Percentiles rank a stretch among this genome's conserved stretches.
Conservation (phyloP, 2,329 filamentous ascomycete genomes). For the Elsinoe arachidis region DNA sequence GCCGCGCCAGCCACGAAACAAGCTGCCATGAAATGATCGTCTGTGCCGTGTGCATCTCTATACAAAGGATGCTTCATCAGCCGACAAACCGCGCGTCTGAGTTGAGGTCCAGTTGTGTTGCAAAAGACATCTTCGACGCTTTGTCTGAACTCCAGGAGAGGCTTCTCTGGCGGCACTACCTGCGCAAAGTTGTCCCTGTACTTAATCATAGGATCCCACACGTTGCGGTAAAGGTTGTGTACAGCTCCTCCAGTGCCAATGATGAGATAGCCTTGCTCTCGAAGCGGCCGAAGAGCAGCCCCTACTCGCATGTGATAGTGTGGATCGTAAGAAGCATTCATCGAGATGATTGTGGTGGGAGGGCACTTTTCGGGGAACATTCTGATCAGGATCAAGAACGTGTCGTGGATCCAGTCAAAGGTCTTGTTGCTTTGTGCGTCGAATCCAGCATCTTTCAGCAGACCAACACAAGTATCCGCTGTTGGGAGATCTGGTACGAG, state of each 20-base stretch:
- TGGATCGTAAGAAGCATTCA: slow-evolving; percentile 49
- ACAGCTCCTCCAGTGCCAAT: slow-evolving; percentile 55
- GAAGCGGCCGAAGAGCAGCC: slow-evolving; percentile 46
- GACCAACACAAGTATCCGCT: slow-evolving; percentile 41
- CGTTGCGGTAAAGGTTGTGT: slow-evolving; percentile 61
- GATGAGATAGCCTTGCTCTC: slow-evolving; percentile 48
- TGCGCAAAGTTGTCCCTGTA: slow-evolving; percentile 56
- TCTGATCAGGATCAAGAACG: slow-evolving; percentile 57
- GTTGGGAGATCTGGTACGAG: slow-evolving; percentile 52
- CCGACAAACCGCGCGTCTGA: slow-evolving; percentile 49
- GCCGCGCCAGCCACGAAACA: slow-evolving; percentile 54
- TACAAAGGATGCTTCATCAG: slow-evolving; percentile 61
- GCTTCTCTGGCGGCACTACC: slow-evolving; percentile 48
- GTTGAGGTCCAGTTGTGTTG: slow-evolving; percentile 44
- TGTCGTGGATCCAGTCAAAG: slow-evolving; percentile 68
- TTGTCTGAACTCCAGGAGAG: slow-evolving; percentile 58
- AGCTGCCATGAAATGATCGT: slow-evolving; percentile 61
- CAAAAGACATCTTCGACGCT: slow-evolving; percentile 52
- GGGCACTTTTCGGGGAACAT: slow-evolving; percentile 61
- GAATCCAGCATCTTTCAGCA: slow-evolving; percentile 47
- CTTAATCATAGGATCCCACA: slow-evolving; percentile 56
- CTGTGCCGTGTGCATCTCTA: slow-evolving; percentile 58
- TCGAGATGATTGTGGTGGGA: slow-evolving; percentile 52
- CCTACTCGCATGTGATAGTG: slow-evolving; percentile 52
- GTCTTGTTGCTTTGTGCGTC: slow-evolving; percentile 40